Conservation (phyloP, 345 rosid species). For the Citrus reticulata region DNA sequence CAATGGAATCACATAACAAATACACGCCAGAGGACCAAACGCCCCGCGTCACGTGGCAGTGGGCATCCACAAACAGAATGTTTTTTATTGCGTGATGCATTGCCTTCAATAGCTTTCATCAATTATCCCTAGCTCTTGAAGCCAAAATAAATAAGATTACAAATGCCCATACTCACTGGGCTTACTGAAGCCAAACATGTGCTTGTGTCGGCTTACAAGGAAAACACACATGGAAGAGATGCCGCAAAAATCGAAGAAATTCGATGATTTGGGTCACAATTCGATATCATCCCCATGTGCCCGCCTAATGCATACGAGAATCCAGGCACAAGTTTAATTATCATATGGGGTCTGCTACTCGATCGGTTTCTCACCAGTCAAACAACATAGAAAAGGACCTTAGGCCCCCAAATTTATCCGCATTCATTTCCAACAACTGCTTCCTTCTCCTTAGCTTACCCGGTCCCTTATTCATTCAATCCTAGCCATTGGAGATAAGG, state of each 20-base stretch:
- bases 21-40: not conserved
- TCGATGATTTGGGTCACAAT: conserved; percentile 27
- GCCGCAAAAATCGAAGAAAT: not conserved
- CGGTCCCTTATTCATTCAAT: not conserved
- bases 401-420: conserved; percentile 5
- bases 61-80: conserved; percentile 18
- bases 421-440: conserved; percentile 1
- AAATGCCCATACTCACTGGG: not conserved
- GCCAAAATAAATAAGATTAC: not conserved
- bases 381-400: conserved; percentile 13
- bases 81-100: not conserved
- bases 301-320: not conserved
- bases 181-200: conserved; percentile 25
- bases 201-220: conserved; percentile 28
- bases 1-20: not conserved
- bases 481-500: not conserved
- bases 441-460: not conserved
- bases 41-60: not conserved
- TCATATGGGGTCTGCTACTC: conserved; percentile 15
- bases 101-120: too few relatives aligned
- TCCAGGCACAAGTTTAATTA: conserved; percentile 11
- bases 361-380: not conserved
- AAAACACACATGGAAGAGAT: conserved; percentile 23
- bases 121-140: not conserved
- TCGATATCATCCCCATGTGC: conserved; percentile 25